Evolutionary conservation across 2,329 filamentous ascomycete species (phyloP), one percentile per base, ranked within the genome.

Genomic region (Penicillium sp.): DNA sequence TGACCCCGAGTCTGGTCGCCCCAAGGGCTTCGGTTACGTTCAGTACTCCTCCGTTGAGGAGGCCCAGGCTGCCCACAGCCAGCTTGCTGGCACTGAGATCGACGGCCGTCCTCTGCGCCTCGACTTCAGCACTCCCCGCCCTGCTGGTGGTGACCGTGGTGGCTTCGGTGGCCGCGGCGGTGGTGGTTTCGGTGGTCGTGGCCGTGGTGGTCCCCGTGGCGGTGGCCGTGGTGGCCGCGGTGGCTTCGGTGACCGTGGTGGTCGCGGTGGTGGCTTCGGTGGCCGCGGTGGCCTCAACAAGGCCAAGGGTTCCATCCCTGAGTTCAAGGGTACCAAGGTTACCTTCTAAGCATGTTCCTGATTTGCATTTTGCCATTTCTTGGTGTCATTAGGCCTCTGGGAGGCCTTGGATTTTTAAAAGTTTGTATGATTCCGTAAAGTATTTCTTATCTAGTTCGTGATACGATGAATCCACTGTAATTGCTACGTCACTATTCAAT

Each of bases 1-100:
- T 58, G 91, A 97, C 75, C 86, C 81, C 81, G 91, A 96, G 60
- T 87, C 87, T 61, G 92, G 91, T 64, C 85, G 87, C 67, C 87
- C 89, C 73, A 96, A 96, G 87, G 93, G 93, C 56, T 96, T 96
- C 76, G 93, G 91, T 54, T 97, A 97, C 74, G 88, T 96, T 62
- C 88, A 88, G 71, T 96, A 93, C 82, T 79, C 81, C 67, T 90
- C 89, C 19, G 76, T 95, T 60, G 91, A 96, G 27, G 92, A 96
- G 69, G 91, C 93, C 69, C 90, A 89, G 79, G 78, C 81, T 68
- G 93, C 87, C 24, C 86, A 91, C 67, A 82, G 88, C 67, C 79
- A 82, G 56, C 83, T 90, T 74, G 87, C 90, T 67, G 91, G 91
- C 63, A 81, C 81, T 55, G 87, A 90, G 58, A 83, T 95, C 67